A percentile compares a stretch with the other conserved stretches of the same genome.
These are phyloP conservation scores for Cutaneotrichosporon spelunceum DNA, from an alignment of 1,284 basidiomycete genomes.

Conservation along the genomic window DNA sequence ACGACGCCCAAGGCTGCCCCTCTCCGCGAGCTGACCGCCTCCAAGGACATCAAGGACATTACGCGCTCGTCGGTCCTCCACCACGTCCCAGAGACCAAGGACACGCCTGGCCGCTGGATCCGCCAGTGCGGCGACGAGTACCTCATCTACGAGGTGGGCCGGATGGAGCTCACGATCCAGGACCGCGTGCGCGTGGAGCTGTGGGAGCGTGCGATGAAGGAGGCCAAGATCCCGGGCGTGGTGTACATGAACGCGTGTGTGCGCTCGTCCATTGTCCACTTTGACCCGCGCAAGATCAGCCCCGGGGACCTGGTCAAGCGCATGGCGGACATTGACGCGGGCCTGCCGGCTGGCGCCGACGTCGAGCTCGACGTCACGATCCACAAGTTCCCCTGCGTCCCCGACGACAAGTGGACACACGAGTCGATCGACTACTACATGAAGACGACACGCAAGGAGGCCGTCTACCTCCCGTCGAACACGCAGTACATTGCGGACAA, in stretches of 20 bases:
- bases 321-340: slow-evolving; percentile 36
- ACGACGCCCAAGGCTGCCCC: slow-evolving; percentile 11
- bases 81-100: slow-evolving; percentile 13
- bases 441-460: slow-evolving; percentile 40
- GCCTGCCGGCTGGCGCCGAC: slow-evolving; percentile 26
- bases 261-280: slow-evolving; percentile 61
- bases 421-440: slow-evolving; percentile 63
- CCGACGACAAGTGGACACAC: slow-evolving; percentile 61
- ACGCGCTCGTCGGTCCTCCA: slow-evolving; percentile 19
- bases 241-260: slow-evolving; percentile 59
- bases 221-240: slow-evolving; percentile 50
- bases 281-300: slow-evolving; percentile 53
- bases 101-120: slow-evolving; percentile 18
- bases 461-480: slow-evolving; percentile 66
- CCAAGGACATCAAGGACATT: slow-evolving; percentile 14
- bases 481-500: slow-evolving; percentile 63
- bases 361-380: slow-evolving; percentile 57
- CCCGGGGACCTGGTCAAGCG: slow-evolving; percentile 53
- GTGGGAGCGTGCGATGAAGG: slow-evolving; percentile 55
- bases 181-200: slow-evolving; percentile 60
- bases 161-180: slow-evolving; percentile 56
- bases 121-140: slow-evolving; percentile 59
- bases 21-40: slow-evolving; percentile 15
- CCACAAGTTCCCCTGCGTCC: slow-evolving; percentile 62
- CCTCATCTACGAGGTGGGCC: slow-evolving; percentile 62